Percentiles rank a stretch among this genome's conserved stretches.
Conservation (phyloP, 2,329 filamentous ascomycete genomes). For the Ophiostoma sp. region DNA sequence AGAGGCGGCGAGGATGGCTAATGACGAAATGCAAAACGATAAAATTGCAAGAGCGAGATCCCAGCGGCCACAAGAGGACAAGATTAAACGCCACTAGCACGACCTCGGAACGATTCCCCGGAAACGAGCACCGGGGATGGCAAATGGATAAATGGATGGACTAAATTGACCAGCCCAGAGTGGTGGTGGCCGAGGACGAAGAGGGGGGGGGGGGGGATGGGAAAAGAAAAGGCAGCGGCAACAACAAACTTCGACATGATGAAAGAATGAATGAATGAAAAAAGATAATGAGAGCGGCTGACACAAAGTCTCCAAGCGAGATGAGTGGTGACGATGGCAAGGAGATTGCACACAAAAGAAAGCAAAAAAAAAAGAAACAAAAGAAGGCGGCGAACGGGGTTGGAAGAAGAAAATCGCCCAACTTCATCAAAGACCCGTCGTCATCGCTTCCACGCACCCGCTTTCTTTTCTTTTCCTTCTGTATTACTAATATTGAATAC, state of each 20-base stretch:
- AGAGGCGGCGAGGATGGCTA: neutral
- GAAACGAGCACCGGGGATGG: constrained; percentile 12
- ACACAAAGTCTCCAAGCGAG: neutral
- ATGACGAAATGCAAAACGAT: neutral
- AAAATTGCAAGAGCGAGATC: neutral
- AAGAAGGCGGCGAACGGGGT: neutral
- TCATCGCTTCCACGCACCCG: neutral
- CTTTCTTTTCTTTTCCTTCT: neutral
- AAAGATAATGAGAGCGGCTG: neutral
- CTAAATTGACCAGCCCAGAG: neutral
- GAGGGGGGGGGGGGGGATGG: too few relatives aligned
- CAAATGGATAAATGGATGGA: neutral
- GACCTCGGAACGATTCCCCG: constrained; percentile 10
- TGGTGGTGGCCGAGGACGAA: neutral
- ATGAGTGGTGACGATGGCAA: neutral
- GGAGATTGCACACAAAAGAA: neutral
- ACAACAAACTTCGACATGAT: neutral
- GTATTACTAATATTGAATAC: neutral
- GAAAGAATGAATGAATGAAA: neutral
- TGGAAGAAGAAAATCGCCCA: neutral
- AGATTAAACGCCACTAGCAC: neutral
- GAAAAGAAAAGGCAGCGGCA: neutral
- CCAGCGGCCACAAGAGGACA: neutral
- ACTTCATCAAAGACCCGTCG: neutral
- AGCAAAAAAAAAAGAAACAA: neutral